Percentiles rank a stretch among this genome's conserved stretches.
phyloP scores from a whole-genome alignment of 345 rosid genomes.

The Geranium rotundifolium region DNA sequence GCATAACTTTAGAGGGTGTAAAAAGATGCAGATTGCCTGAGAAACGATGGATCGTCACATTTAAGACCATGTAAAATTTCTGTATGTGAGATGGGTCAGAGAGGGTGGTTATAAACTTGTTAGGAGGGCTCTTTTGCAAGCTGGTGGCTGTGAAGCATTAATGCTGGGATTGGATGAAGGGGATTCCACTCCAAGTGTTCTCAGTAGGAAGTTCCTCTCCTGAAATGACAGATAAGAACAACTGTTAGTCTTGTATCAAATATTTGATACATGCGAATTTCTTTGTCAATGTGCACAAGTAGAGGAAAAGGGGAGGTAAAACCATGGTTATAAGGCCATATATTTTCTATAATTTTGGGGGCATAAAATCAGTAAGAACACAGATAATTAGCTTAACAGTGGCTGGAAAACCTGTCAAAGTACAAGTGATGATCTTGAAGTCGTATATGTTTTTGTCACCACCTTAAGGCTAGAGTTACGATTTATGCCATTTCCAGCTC shows the following conservation, averaged over 20 bases:
- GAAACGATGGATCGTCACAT: slow-evolving; percentile 14
- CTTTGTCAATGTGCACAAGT: not conserved
- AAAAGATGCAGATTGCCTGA: slow-evolving; percentile 55
- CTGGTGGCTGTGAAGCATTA: slow-evolving; percentile 63
- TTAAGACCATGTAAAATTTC: slow-evolving; percentile 11
- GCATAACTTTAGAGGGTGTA: slow-evolving; percentile 56
- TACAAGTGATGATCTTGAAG: not conserved
- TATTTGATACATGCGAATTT: not conserved
- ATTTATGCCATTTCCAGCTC: not conserved
- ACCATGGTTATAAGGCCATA: not conserved
- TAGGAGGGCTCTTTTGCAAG: slow-evolving; percentile 94
- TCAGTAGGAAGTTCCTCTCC: slow-evolving; percentile 87
- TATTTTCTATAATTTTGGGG: not conserved
- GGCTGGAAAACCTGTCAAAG: not conserved
- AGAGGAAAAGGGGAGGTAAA: not conserved
- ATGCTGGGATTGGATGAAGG: slow-evolving; percentile 44
- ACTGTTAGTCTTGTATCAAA: not conserved
- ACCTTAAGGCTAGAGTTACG: not conserved
- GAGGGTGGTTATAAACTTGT: slow-evolving; percentile 54
- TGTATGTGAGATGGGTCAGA: slow-evolving; percentile 21
- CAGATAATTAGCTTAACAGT: not conserved
- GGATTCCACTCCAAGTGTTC: slow-evolving; percentile 87
- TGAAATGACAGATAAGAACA: slow-evolving; percentile 22
- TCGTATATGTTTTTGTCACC: not conserved
- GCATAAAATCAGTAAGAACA: too few species aligned